Percentiles rank a stretch among this genome's conserved stretches.
phyloP scores from a whole-genome alignment of 225 moss, liverwort and hornwort species.

The Bryum argenteum region DNA sequence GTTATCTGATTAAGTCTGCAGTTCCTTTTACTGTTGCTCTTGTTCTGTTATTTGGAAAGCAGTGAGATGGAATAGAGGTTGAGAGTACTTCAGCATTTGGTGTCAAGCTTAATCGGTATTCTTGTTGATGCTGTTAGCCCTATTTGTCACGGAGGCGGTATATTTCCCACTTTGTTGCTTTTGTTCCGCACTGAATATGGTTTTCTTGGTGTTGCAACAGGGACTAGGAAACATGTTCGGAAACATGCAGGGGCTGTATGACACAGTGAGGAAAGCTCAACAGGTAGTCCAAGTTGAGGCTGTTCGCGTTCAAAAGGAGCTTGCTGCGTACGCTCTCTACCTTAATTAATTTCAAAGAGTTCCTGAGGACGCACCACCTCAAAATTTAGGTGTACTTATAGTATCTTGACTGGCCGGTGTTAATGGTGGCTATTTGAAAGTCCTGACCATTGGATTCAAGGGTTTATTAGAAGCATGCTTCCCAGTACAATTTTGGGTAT shows the following conservation, averaged over 20 bases:
- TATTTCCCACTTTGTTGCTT: slow-evolving; percentile 10
- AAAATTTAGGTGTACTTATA: not conserved
- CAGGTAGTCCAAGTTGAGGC: slow-evolving; percentile 99
- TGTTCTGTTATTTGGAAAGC: not conserved
- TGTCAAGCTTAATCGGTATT: not conserved
- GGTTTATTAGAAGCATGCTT: not conserved
- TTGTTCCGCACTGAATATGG: slow-evolving; percentile 10
- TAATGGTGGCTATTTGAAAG: slow-evolving; percentile 17
- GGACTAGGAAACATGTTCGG: slow-evolving; percentile 77
- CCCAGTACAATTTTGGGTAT: no score
- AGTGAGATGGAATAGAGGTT: slow-evolving; percentile 4
- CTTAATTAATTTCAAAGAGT: slow-evolving; percentile 25
- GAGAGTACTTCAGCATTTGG: not conserved
- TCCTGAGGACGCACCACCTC: not conserved
- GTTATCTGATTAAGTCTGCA: not conserved
- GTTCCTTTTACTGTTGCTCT: not conserved
- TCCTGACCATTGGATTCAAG: not conserved
- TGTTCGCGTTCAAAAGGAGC: slow-evolving; percentile 95
- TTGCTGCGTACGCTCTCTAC: slow-evolving; percentile 68
- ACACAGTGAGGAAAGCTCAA: slow-evolving; percentile 95
- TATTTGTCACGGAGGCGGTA: not conserved
- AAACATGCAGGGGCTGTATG: slow-evolving; percentile 90
- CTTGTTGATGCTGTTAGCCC: slow-evolving; percentile 11
- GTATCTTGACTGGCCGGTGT: not conserved
- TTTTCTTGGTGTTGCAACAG: slow-evolving; percentile 39